These are phyloP conservation scores for Benincasa hispida DNA, from an alignment of 306 rosid species.

Conservation along the genomic window DNA sequence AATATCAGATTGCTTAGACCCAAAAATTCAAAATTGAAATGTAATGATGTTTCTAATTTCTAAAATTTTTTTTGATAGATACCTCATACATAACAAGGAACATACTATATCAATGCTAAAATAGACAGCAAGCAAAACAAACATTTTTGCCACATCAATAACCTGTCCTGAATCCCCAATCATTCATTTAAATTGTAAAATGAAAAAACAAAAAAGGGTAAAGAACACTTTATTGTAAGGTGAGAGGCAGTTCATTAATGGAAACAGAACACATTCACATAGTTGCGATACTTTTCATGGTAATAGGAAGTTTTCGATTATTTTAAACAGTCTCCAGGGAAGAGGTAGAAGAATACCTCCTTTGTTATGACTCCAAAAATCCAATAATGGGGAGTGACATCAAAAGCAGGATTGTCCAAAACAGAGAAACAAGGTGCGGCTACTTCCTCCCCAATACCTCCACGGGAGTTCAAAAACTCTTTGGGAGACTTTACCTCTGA, in stretches of 20 bases:
- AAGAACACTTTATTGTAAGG: not conserved
- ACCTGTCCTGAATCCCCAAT: not conserved
- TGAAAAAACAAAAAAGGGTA: not conserved
- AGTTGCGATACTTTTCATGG: not conserved
- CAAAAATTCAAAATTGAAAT: not conserved
- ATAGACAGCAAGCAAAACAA: not conserved
- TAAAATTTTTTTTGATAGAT: not conserved
- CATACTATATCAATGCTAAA: not conserved
- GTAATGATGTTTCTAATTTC: not conserved
- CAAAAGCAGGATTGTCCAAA: slow-evolving; percentile 75
- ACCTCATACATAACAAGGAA: not conserved
- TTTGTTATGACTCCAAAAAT: slow-evolving; percentile 66
- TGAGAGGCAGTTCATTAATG: not conserved
- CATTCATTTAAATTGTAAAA: not conserved
- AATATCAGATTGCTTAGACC: not conserved
- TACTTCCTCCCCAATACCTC: slow-evolving; percentile 75
- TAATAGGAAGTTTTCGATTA: not conserved
- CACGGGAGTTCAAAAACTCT: slow-evolving; percentile 52
- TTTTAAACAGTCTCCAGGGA: not conserved
- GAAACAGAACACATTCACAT: not conserved
- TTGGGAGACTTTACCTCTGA: slow-evolving; percentile 76
- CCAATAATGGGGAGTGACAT: slow-evolving; percentile 54
- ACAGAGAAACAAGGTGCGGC: slow-evolving; percentile 78
- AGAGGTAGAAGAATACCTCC: slow-evolving; percentile 33
- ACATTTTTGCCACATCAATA: not conserved